Evolutionary conservation across 2,329 filamentous ascomycete species (phyloP), one percentile per base, ranked within the genome.

Genomic region (Xylariaceae sp.): DNA sequence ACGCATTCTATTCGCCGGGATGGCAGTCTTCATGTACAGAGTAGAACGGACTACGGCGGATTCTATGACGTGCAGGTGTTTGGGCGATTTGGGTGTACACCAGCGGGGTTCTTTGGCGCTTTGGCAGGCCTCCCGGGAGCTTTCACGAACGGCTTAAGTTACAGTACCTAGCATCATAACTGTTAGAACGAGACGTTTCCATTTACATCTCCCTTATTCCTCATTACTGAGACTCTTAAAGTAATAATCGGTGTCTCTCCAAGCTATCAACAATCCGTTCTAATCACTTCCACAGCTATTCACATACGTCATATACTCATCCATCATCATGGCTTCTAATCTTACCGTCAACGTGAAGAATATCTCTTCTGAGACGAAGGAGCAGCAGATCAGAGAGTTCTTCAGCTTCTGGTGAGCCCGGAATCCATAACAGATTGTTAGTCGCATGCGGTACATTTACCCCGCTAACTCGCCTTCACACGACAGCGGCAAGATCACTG

Each of bases 311-410:
- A 45, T 12, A 45, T 31, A 45, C 43, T 30, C 9, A 19, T 19
- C 27, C 26, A 41, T 19, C 70, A 78, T 41, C 61, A 85, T 85
- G 81, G 75, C 80, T 66, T 71, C 74, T 65, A 81, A 76, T 66
- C 66, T 71, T 51, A 92, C 88, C 49, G 89, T 96, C 61, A 77
- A 91, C 76, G 91, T 97, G 67, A 88, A 88, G 76, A 91, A 94
- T 77, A 96, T 99, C 75, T 85, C 88, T 64, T 71, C 78, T 60
- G 75, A 86, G 71, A 96, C 92, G 54, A 84, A 82, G 64, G 91
- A 99, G 74, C 87, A 91, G 75, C 91, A 97, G 74, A 85, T 99
- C 66, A 85, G 84, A 69, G 91, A 96, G 70, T 99, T 99, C 80
- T 99, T 99, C 80, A 94, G 88, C 78, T 97, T 97, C 75, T 87